Evolutionary conservation across 2,329 filamentous ascomycete species (phyloP), one percentile per base, ranked within the genome.

Genomic region (Ceratocystis lukuohia): DNA sequence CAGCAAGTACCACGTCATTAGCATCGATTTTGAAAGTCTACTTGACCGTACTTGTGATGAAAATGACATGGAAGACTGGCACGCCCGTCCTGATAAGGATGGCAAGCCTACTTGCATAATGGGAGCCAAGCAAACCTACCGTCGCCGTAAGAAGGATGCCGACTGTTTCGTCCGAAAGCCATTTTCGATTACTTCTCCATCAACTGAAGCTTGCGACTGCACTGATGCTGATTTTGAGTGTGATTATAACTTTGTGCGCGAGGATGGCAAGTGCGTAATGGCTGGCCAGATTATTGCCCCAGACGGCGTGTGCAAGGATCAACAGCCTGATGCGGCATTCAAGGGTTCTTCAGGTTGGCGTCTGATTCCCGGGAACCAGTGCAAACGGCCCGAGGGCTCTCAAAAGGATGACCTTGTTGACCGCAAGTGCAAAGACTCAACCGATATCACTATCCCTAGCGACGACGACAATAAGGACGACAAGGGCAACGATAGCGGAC

Each of bases 111-210:
- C 86, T 63, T 99, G 94, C 74, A 80, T 99, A 70, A 97, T 99
- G 93, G 94, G 94, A 22, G 92, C 96, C 74, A 96, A 87, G 72
- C 93, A 97, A 74, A 90, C 84, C 69, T 99, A 88, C 76, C 82
- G 80, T 65, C 85, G 94, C 69, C 86, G 94, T 71, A 97, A 95
- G 79, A 88, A 91, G 74, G 83, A 89, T 71, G 88, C 89, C 20
- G 85, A 96, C 68, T 99, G 95, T 76, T 96, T 96, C 74, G 82
- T 97, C 71, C 88, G 89, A 71, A 81, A 89, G 68, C 85, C 93
- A 65, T 96, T 96, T 77, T 85, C 91, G 72, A 88, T 94, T 69
- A 86, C 89, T 0, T 76, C 83, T 44, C 84, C 88, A 1, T 79
- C 86, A 68, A 87, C 83, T 33, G 84, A 90, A 71, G 76, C 84